Base-by-base conservation (phyloP, 352 stramenopile genomes). In the Phytopythium sindhum region DNA sequence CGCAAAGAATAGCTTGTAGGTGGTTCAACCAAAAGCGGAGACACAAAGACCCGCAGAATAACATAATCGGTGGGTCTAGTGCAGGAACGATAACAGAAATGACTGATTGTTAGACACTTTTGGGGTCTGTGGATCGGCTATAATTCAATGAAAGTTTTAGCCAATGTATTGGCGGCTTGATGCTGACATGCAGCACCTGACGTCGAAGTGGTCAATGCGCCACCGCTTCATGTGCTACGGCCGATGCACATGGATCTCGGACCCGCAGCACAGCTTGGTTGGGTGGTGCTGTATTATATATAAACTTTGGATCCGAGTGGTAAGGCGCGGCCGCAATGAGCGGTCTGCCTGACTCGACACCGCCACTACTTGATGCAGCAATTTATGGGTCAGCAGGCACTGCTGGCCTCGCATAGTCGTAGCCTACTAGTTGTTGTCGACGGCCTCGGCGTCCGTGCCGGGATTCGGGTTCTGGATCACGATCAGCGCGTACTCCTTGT, bases 401-500 rank as follows among this genome's bases (percentile, higher is more conserved):
- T 39, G 14, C 11, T 24, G n/a, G 31, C 9, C 47, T 53, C 15
- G 29, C 19, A 31, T 24, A 3, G 15, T 4, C 6, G 17, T 15
- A 15, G 48, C 48, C 5, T 11, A 4, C 45, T 67, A 72, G 50
- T 58, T 78, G 29, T 51, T 70, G 29, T 78, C 72, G 39, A 62
- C 48, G 1, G 66, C 52, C 21, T 83, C 77, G 14, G 70, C 35
- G 60, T 88, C 72, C 1, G 77, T 68, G 44, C 78, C 74, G 31
- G 82, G 77, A 66, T 94, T 91, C 37, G 85, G 84, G 61, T 96
- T 96, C 75, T 98, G 92, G 61, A 98, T 88, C 50, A 98, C 93
- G 44, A 98, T 96, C 47, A 98, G 79, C 65, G 96, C 80, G 68
- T 97, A 98, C 58, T 97, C 90, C 62, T 98, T 97, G 60, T 98